Evolutionary conservation across 208 protist species (phyloP).

Genomic region (Leishmania arabica): DNA sequence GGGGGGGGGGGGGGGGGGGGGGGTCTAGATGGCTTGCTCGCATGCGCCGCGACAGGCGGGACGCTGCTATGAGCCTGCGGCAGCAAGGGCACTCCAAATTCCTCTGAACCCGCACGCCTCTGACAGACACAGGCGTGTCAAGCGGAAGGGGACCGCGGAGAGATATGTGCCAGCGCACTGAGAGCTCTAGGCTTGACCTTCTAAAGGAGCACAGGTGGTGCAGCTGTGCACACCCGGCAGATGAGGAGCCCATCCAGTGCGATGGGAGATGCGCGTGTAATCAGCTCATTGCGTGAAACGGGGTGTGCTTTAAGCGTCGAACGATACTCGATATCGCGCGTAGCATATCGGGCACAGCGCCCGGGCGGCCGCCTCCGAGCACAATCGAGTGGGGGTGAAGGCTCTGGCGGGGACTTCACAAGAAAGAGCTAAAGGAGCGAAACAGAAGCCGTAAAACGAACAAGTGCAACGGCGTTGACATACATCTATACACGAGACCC

Average conservation of each 20-base stretch:
- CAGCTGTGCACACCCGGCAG: not conserved
- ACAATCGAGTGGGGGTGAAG: not conserved
- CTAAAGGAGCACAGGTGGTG: not conserved
- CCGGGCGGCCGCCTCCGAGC: not conserved
- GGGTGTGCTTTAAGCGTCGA: not conserved
- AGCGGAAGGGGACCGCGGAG: not conserved
- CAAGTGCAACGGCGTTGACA: not conserved
- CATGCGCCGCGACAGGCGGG: not conserved
- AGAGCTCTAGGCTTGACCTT: not conserved
- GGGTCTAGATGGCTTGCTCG: not conserved
- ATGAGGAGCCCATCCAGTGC: not conserved
- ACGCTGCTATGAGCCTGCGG: not conserved
- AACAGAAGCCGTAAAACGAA: not conserved
- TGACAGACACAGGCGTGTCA: not conserved
- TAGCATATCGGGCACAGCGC: not conserved
- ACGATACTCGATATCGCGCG: not conserved
- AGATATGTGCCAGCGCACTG: not conserved
- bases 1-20: no score
- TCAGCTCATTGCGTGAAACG: not conserved
- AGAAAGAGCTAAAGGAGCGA: not conserved
- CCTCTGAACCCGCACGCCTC: not conserved
- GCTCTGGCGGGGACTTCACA: not conserved
- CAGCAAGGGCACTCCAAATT: not conserved
- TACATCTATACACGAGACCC: constrained; percentile 58
- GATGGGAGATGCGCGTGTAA: not conserved